phyloP scores from a whole-genome alignment of 2,329 filamentous ascomycete species.

The Talaromyces sp. region DNA sequence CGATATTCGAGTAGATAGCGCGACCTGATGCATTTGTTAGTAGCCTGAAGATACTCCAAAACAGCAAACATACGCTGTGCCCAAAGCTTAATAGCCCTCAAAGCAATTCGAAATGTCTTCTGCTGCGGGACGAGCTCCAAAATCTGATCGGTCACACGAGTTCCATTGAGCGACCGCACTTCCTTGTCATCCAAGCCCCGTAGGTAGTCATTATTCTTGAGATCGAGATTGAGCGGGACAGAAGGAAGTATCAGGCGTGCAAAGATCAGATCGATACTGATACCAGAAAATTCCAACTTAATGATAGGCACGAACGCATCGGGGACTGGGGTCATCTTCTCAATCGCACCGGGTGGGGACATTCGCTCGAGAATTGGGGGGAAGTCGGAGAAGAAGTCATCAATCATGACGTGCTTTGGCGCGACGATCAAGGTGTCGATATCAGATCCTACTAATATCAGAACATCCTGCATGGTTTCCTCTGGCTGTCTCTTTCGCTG shows the following conservation, averaged over 20 bases:
- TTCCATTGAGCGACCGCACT: conserved; percentile 87
- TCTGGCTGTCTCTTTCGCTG: background rate
- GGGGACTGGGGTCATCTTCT: conserved; percentile 77
- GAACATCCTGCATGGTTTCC: conserved; percentile 9
- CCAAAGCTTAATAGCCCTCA: conserved; percentile 95
- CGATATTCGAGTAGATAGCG: conserved; percentile 92
- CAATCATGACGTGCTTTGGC: conserved; percentile 80
- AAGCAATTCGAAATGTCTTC: conserved; percentile 81
- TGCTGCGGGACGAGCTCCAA: conserved; percentile 82
- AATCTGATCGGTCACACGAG: conserved; percentile 90
- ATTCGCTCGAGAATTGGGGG: conserved; percentile 74
- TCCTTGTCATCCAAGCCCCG: conserved; percentile 83
- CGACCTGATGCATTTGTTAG: conserved; percentile 50
- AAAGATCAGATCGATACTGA: conserved; percentile 94
- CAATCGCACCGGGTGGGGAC: conserved; percentile 73
- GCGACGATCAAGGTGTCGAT: conserved; percentile 94
- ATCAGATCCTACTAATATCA: conserved; percentile 68
- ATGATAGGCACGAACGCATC: conserved; percentile 96
- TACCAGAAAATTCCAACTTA: conserved; percentile 85
- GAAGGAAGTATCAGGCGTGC: conserved; percentile 69
- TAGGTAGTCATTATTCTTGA: conserved; percentile 80
- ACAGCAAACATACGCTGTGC: conserved; percentile 60
- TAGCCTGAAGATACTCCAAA: conserved; percentile 2
- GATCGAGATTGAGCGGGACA: conserved; percentile 67
- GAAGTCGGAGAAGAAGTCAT: conserved; percentile 90